Conservation (phyloP, 768 basidiomycete genomes). For the Inosperma sp. region DNA sequence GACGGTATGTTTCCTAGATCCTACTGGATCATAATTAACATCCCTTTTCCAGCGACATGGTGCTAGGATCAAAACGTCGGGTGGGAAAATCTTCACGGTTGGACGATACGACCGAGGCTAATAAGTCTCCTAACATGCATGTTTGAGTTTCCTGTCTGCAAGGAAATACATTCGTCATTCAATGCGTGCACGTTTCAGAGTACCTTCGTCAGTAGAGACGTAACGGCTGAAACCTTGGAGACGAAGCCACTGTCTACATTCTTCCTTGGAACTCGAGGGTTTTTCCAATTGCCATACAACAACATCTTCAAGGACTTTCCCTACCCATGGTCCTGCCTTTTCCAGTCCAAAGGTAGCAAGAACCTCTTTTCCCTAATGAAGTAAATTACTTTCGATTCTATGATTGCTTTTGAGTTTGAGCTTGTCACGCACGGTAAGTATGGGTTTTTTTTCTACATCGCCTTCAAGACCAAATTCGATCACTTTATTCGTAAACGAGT, state of each 20-base stretch:
- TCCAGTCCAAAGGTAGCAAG: conserved; percentile 45
- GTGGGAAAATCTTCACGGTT: conserved; percentile 25
- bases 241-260: conserved; percentile 67
- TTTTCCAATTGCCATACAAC: conserved; percentile 84
- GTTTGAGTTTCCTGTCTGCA: neutral
- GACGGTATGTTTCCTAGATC: conserved; percentile 43
- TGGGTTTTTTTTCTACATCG: conserved; percentile 62
- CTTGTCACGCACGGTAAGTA: conserved; percentile 65
- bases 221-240: conserved; percentile 46
- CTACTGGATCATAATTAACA: conserved; percentile 4
- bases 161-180: conserved; percentile 23
- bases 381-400: conserved; percentile 2
- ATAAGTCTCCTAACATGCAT: neutral
- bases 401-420: neutral
- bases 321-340: conserved; percentile 69
- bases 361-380: conserved; percentile 70
- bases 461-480: conserved; percentile 56
- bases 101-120: neutral
- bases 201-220: conserved; percentile 20
- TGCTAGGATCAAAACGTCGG: conserved; percentile 66
- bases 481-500: conserved; percentile 54
- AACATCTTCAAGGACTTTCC: conserved; percentile 57
- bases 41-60: conserved; percentile 59
- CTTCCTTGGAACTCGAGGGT: conserved; percentile 59
- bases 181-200: conserved; percentile 37